Base-by-base conservation (phyloP, 2,329 filamentous ascomycete genomes). In the Verticillium longisporum region DNA sequence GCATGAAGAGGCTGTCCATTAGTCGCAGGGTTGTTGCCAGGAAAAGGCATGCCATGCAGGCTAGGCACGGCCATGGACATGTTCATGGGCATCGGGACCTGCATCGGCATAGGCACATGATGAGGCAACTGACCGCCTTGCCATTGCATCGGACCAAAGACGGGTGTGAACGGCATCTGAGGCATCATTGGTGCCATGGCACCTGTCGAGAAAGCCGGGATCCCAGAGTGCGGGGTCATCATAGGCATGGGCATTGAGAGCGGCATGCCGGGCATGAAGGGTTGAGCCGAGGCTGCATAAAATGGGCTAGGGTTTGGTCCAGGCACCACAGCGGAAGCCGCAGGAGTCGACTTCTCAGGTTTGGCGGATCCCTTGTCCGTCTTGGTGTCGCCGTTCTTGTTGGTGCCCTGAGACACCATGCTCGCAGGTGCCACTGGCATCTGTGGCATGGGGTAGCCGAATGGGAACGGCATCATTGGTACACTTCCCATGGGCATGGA, bases 31-130 rank as follows among this genome's bases (percentile, higher is more conserved):
- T 18, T n/a, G 18, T 11, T 9, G n/a, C 54, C 54, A 21, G 54
- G 32, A 11, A 33, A 55, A n/a, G 54, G 54, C 26, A 55, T 33
- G 26, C 61, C 60, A 41, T 63, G 64, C 18, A 64, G 60, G 1
- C 66, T 64, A 61, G 70, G 67, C 31, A 71, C 66, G 2, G 69
- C 68, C 59, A 72, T 57, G 31, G 66, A 66, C 34, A 68, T 63
- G 10, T 64, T 65, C 41, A 59, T 59, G 9, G 41, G 57, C 57
- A 59, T 59, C 10, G 32, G 57, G n/a, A 59, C 53, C 7, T 18
- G 54, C 26, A 50, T 50, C 18, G 6, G 41, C 41, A 50, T 50
- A n/a, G 41, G 41, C 3, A 50, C 9, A 26, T 50, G 45, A 10
- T 50, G 45, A 13, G 45, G 45, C 3, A 50, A 50, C 11, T 50